A percentile compares a stretch with the other conserved stretches of the same genome.
Evolutionary conservation across 805 yeast species (phyloP).

Genomic region (Ogataea degrootiae): DNA sequence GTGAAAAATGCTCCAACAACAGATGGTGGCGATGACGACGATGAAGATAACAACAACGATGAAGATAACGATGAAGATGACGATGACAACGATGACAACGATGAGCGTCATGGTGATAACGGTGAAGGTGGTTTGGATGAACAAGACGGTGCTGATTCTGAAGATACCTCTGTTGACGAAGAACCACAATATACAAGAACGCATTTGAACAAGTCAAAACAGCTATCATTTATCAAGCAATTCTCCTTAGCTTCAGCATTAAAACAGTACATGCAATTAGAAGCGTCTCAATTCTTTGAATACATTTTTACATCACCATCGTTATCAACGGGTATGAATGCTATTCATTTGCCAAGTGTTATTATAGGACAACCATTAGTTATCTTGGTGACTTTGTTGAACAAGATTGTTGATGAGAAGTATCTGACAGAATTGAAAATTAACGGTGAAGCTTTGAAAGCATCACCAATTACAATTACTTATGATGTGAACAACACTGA

Average conservation of each 20-base stretch:
- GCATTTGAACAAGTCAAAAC: slow-evolving; percentile 11
- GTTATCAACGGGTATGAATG: slow-evolving; percentile 33
- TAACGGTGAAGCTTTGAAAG: slow-evolving; percentile 41
- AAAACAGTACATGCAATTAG: slow-evolving; percentile 21
- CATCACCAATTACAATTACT: slow-evolving; percentile 37
- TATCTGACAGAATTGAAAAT: slow-evolving; percentile 35
- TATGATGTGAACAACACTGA: slow-evolving; percentile 24
- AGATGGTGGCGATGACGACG: slow-evolving; percentile 5
- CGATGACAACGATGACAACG: neutral
- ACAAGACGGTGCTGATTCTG: slow-evolving; percentile 5
- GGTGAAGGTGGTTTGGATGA: slow-evolving; percentile 3
- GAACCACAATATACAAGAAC: slow-evolving; percentile 1
- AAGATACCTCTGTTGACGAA: slow-evolving; percentile 15
- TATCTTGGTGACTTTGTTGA: slow-evolving; percentile 40
- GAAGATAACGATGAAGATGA: slow-evolving; percentile 8
- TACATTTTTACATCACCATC: slow-evolving; percentile 26
- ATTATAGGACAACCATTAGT: slow-evolving; percentile 41
- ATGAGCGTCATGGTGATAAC: neutral
- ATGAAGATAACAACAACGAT: slow-evolving; percentile 4
- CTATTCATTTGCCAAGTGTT: slow-evolving; percentile 43
- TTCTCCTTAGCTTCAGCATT: slow-evolving; percentile 32
- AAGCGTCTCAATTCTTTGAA: slow-evolving; percentile 15
- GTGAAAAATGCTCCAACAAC: neutral
- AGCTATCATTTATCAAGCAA: slow-evolving; percentile 33
- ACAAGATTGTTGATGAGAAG: slow-evolving; percentile 33